Evolutionary conservation across 352 stramenopile species (phyloP).

Genomic region (Phytophthora litchii): DNA sequence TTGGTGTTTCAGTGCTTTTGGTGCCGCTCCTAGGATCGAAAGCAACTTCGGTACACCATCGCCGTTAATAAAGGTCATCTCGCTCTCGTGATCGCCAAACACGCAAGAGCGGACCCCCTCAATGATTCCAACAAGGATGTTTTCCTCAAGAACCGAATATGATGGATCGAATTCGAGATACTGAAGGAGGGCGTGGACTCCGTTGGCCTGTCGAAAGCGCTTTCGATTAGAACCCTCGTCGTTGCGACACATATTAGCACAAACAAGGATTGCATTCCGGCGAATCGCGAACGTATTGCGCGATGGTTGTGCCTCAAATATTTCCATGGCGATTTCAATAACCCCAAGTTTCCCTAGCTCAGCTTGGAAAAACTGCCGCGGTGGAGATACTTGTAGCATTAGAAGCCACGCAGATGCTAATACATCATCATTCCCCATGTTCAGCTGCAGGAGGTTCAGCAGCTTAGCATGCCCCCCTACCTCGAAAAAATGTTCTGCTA

Average conservation of each 20-base stretch:
- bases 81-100: slow-evolving; percentile 55
- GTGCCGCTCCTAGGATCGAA: slow-evolving; percentile 52
- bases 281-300: slow-evolving; percentile 66
- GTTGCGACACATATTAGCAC: slow-evolving; percentile 59
- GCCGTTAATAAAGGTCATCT: slow-evolving; percentile 60
- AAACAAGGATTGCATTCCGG: slow-evolving; percentile 66
- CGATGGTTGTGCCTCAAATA: slow-evolving; percentile 52
- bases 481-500: slow-evolving; percentile 68
- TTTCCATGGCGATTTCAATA: slow-evolving; percentile 56
- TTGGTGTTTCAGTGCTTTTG: slow-evolving; percentile 68
- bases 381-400: slow-evolving; percentile 50
- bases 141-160: slow-evolving; percentile 67
- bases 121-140: slow-evolving; percentile 66
- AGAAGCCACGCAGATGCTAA: slow-evolving; percentile 58
- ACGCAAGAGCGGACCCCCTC: slow-evolving; percentile 73
- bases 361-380: slow-evolving; percentile 42
- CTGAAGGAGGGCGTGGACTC: slow-evolving; percentile 47
- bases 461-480: slow-evolving; percentile 52
- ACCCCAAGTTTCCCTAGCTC: slow-evolving; percentile 51
- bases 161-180: slow-evolving; percentile 56
- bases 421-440: slow-evolving; percentile 42
- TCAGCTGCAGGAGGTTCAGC: slow-evolving; percentile 56
- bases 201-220: slow-evolving; percentile 56
- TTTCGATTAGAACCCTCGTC: slow-evolving; percentile 54
- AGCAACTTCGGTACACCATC: slow-evolving; percentile 70